Base-by-base conservation (phyloP, 768 basidiomycete genomes). In the Boletales sp. region DNA sequence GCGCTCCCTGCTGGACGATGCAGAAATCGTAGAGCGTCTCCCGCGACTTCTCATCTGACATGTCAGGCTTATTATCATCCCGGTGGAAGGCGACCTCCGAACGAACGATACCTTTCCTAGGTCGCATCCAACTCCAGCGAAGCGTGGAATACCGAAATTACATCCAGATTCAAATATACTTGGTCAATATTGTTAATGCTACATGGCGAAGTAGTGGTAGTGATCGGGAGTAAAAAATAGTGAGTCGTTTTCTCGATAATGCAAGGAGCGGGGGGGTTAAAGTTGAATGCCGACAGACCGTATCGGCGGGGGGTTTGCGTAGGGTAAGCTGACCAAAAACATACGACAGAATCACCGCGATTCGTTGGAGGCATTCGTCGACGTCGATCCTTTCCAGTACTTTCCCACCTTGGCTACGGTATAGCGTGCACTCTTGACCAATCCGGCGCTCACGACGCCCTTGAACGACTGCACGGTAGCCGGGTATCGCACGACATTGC, bases 391-490 rank as follows among this genome's bases (percentile, higher is more conserved):
- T 45, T 65, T 67, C 81, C 88, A 88, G 87, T 92, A 97, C 69
- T 97, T 97, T 34, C 78, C 69, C 17, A 94, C 72, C 72, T 97
- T 97, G 40, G 84, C 81, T 21, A 76, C 56, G 40, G 80, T 72
- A 60, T 97, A 97, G 38, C 79, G 80, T 6, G 84, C 49, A 63
- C 89, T 90, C 77, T 93, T 94, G 42, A 77, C 74, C 10, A 87
- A 54, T 5, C 94, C 94, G 9, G 90, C 88, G 50, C 85, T 92
- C 17, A 87, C 79, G 42, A 97, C 63, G 24, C 94, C 93, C 70
- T 97, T 97, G 51, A 90, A 56, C 5, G 86, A 77, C 72, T 97
- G 94, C 9, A 89, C 73, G 1, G 89, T 82, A 13, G 94, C 90
- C 6, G 94, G 92, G 57, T 82, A 78, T 55, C 86, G 77, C 38